phyloP scores from a whole-genome alignment of 257 asterid genomes.

The Solanum ahanhuiri region DNA sequence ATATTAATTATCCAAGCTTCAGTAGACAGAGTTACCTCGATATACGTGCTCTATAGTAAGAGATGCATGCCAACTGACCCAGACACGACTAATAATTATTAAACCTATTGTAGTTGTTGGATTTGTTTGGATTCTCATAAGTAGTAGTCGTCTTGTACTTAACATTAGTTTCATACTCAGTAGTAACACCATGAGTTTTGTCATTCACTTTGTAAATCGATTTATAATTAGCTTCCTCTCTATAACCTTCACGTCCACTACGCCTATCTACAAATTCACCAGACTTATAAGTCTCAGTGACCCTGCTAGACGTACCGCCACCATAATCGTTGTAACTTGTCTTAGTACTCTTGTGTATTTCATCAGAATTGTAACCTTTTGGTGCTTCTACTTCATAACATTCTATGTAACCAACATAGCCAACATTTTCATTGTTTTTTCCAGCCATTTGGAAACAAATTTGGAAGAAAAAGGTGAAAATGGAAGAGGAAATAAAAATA shows the following conservation, averaged over 20 bases:
- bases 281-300: neutral
- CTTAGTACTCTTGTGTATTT: neutral
- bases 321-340: neutral
- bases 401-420: no score
- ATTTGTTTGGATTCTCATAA: neutral
- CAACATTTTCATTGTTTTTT: neutral
- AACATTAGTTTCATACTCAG: constrained; percentile 11
- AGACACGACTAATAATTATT: neutral
- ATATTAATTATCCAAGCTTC: no score
- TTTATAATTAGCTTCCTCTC: constrained; percentile 3
- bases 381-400: neutral
- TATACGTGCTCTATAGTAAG: neutral
- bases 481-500: neutral
- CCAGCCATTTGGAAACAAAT: neutral
- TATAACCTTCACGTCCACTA: constrained; percentile 3
- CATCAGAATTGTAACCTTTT: neutral
- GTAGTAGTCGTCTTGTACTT: constrained; percentile 13
- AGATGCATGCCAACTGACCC: neutral
- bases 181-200: constrained; percentile 1
- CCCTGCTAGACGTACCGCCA: neutral
- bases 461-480: neutral
- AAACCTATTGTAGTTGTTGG: neutral
- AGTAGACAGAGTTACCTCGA: neutral
- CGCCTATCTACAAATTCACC: constrained; percentile 3
- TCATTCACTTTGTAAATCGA: constrained; percentile 2